Evolutionary conservation across 1,139 yeast species (phyloP).

Genomic region (Blastobotrys petasosporus): DNA sequence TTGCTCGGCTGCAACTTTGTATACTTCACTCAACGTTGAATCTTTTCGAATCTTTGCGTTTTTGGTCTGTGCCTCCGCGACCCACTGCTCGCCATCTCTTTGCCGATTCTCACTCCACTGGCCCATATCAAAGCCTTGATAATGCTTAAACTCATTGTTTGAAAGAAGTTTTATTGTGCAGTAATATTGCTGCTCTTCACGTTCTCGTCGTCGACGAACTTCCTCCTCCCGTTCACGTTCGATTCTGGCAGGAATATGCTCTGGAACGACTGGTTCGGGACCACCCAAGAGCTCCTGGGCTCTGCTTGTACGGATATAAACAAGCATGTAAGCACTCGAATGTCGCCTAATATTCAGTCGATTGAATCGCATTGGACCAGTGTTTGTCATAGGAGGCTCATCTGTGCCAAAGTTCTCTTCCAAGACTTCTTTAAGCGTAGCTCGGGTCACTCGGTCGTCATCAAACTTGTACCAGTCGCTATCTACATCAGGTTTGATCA

Average conservation of each 20-base stretch:
- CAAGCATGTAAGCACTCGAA: constrained; percentile 96
- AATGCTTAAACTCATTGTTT: constrained; percentile 47
- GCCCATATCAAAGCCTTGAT: constrained; percentile 72
- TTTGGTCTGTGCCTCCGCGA: constrained; percentile 43
- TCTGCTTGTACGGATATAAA: constrained; percentile 67
- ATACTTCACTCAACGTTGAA: constrained; percentile 47
- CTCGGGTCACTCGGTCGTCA: constrained; percentile 90
- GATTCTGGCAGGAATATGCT: constrained; percentile 61
- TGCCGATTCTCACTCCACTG: constrained; percentile 23
- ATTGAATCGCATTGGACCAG: constrained; percentile 12
- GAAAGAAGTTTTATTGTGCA: constrained; percentile 55
- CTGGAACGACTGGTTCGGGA: constrained; percentile 58
- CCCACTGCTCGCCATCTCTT: constrained; percentile 23
- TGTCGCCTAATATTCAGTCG: constrained; percentile 50
- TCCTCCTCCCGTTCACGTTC: constrained; percentile 55
- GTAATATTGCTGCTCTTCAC: constrained; percentile 75
- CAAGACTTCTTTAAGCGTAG: constrained; percentile 75
- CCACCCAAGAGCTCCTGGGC: constrained; percentile 55
- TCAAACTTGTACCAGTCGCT: constrained; percentile 88
- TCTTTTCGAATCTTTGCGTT: constrained; percentile 53
- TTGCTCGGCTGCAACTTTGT: constrained; percentile 44
- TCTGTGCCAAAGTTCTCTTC: constrained; percentile 91
- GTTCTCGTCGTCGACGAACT: constrained; percentile 52
- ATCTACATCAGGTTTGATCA: constrained; percentile 72
- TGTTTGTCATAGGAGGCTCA: constrained; percentile 13